Base-by-base conservation (phyloP, 83 land plant genomes). In the Thuja plicata region DNA sequence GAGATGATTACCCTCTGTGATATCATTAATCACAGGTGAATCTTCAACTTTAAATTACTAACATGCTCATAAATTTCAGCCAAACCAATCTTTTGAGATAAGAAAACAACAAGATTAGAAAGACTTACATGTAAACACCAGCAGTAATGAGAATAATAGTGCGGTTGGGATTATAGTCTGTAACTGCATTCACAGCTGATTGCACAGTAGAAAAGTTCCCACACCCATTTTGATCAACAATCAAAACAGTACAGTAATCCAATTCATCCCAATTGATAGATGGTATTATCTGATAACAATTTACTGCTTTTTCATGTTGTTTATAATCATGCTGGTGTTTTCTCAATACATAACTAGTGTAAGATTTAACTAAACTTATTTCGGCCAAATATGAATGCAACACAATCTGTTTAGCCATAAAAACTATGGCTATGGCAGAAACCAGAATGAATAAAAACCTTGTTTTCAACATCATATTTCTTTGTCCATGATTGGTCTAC, bases 211-310 rank as follows among this genome's bases (percentile, higher is more conserved):
- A 93, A 88, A 91, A 93, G 38, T 94, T 94, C 48, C 96, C 93
- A 76, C 96, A 94, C 27, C 96, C 94, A 27, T 93, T 93, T 48
- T 84, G 85, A 66, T 94, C 96, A 6, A 94, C 96, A 86, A 94
- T 93, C 9, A 94, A 35, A 40, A 81, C 79, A 32, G 0, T 76
- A 32, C 1, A 32, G 16, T 46, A 40, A 40, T 41, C 30, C 45
- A 40, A 80, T n/a, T 46, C 34, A 45, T 83, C 85, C 55, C 15
- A 46, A 8, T 34, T 5, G 15, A 83, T 10, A 43, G 52, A 27
- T 13, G 85, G 85, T n/a, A 83, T 27, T 83, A 83, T n/a, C 3
- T 83, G 55, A 10, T 83, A 34, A 83, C 85, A 83, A 19, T 34
- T 24, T 19, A 80, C 27, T 10, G 13, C 55, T 0, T 46, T 5